Percentiles rank a stretch among this genome's conserved stretches.
These are phyloP conservation scores for Phytophthora hybrid DNA, from an alignment of 352 stramenopile genomes.

Conservation along the genomic window DNA sequence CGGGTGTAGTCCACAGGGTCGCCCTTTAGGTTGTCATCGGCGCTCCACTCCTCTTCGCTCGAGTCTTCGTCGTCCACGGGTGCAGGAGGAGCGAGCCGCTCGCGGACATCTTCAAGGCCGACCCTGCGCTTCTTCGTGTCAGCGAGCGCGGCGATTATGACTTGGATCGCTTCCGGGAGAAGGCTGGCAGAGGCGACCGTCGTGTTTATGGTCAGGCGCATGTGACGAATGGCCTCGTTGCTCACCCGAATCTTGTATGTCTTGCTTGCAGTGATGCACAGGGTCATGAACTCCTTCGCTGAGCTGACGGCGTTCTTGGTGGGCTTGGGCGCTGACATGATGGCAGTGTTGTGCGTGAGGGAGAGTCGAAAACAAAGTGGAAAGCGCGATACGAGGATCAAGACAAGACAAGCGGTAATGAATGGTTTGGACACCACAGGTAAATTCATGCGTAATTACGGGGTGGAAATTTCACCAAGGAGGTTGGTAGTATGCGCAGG, in stretches of 20 bases:
- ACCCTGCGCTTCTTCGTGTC: neutral
- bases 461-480: too few relatives aligned
- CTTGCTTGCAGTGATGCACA: constrained; percentile 6
- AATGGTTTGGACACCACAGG: too few relatives aligned
- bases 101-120: neutral
- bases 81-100: neutral
- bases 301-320: too few relatives aligned
- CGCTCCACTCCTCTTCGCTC: too few relatives aligned
- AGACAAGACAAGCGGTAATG: too few relatives aligned
- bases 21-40: neutral
- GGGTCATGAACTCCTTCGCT: constrained; percentile 13
- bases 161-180: neutral
- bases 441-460: too few relatives aligned
- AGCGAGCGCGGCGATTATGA: neutral
- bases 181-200: neutral
- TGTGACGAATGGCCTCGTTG: constrained; percentile 16
- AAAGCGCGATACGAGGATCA: too few relatives aligned
- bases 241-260: constrained; percentile 8
- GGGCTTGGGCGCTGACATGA: too few relatives aligned
- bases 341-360: too few relatives aligned
- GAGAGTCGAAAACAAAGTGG: too few relatives aligned
- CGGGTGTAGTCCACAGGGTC: neutral
- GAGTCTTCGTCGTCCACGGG: too few relatives aligned
- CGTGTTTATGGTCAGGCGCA: constrained; percentile 15
- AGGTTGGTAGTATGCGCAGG: too few relatives aligned